Conservation (phyloP, 73 alveolate genomes). For the Paramecium octaurelia region DNA sequence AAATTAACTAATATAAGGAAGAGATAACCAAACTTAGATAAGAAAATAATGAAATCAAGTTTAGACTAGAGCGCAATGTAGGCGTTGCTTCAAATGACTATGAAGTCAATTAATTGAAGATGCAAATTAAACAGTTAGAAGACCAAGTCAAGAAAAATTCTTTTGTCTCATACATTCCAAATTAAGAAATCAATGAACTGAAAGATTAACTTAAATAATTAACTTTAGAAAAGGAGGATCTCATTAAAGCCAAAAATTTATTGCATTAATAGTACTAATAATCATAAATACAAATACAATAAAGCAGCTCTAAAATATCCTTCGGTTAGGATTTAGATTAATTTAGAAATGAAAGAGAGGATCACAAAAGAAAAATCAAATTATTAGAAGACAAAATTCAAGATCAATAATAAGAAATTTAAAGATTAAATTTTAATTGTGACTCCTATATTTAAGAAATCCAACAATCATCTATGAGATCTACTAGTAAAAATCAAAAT, state of each 20-base stretch:
- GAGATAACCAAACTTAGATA: background rate
- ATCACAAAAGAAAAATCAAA: background rate
- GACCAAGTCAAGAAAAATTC: background rate
- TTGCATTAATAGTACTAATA: background rate
- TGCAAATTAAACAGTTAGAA: background rate
- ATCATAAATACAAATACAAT: background rate
- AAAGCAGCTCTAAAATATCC: background rate
- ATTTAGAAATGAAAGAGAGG: background rate
- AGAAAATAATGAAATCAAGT: background rate
- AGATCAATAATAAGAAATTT: background rate
- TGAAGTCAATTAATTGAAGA: background rate
- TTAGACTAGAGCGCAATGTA: background rate
- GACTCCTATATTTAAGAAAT: slow-evolving; percentile 5
- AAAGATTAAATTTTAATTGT: background rate
- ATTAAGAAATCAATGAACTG: background rate
- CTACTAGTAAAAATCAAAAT: background rate
- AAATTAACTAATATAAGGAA: background rate
- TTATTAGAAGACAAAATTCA: background rate
- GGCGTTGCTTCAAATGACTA: background rate
- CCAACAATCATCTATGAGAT: background rate
- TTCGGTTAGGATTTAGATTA: background rate
- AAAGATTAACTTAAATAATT: background rate
- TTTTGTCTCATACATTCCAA: background rate
- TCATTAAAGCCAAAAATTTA: background rate
- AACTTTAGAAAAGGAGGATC: background rate